Base-by-base conservation (phyloP, 2,329 filamentous ascomycete genomes). In the Penicillium psychrosexuale region DNA sequence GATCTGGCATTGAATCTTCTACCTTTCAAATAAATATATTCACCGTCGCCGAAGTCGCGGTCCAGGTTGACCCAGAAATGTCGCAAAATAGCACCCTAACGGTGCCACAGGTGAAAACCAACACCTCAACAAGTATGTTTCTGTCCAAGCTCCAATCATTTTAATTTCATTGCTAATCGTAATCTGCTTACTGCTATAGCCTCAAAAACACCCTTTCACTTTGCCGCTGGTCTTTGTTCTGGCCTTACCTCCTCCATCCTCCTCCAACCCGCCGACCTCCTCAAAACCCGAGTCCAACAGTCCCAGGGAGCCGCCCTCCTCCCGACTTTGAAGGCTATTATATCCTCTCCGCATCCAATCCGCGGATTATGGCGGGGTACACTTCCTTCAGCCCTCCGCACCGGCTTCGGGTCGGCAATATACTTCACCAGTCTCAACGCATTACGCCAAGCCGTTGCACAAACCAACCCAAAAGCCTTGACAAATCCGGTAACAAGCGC, bases 251-350 rank as follows among this genome's bases (percentile, higher is more conserved):
- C 91, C 49, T 92, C 94, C 52, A 86, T 96, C 56, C 85, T 97
- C 52, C 84, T 99, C 15, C 94, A 99, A 74, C 94, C 94, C 27
- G 89, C 94, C 67, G 94, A 99, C 75, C 86, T 99, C 4, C 85
- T 99, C 71, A 99, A 99, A 76, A 99, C 94, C 30, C 88, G 94
- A 44, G 87, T 97, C 38, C 94, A 99, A 72, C 94, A 97, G 74
- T 90, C 90, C 33, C 85, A 74, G 56, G 81, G 83, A 40, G 82
- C 84, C 61, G 85, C 90, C 2, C 83, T 97, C 54, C 73, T 84
- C 50, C 77, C 79, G 24, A 89, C 88, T 17, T 78, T 96, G 57
- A 84, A 84, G 66, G 78, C 84, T 33, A 90, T 96, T 69, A 82
- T 88, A 60, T 77, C 78, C 63, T 85, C 83, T 22, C 83, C 83